Percentiles rank a stretch among this genome's conserved stretches.
phyloP scores from a whole-genome alignment of 1,284 basidiomycete species.

The Apiotrichum domesticum region DNA sequence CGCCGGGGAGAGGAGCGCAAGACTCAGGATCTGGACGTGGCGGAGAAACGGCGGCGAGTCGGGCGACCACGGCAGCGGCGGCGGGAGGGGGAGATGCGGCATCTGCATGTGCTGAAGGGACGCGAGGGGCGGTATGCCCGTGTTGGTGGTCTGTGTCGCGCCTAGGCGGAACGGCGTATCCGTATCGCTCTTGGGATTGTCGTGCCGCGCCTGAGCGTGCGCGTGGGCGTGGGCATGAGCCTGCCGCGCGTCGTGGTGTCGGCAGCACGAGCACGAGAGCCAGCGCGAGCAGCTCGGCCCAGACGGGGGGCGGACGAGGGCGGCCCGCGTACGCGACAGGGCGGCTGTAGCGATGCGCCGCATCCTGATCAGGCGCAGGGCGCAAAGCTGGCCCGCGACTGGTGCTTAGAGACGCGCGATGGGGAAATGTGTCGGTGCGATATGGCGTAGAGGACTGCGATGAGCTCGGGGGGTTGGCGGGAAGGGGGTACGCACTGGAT shows the following conservation, averaged over 20 bases:
- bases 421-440: too few relatives aligned
- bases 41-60: slow-evolving; percentile 37
- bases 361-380: background rate
- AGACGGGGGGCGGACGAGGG: background rate
- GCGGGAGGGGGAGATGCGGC: slow-evolving; percentile 36
- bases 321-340: background rate
- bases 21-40: slow-evolving; percentile 34
- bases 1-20: slow-evolving; percentile 21
- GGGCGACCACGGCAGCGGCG: slow-evolving; percentile 39
- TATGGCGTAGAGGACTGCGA: too few relatives aligned
- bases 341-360: slow-evolving; percentile 1
- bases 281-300: slow-evolving; percentile 36
- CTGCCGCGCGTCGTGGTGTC: too few relatives aligned
- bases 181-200: background rate
- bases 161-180: background rate
- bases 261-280: slow-evolving; percentile 34
- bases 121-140: slow-evolving; percentile 8
- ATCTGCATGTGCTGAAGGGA: slow-evolving; percentile 16
- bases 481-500: too few relatives aligned
- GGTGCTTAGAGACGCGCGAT: too few relatives aligned
- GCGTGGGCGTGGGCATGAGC: too few relatives aligned
- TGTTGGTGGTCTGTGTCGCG: background rate
- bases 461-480: too few relatives aligned
- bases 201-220: background rate
- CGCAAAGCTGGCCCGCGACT: too few relatives aligned